Conservation (phyloP, 306 rosid species). For the Mimosa pudica region DNA sequence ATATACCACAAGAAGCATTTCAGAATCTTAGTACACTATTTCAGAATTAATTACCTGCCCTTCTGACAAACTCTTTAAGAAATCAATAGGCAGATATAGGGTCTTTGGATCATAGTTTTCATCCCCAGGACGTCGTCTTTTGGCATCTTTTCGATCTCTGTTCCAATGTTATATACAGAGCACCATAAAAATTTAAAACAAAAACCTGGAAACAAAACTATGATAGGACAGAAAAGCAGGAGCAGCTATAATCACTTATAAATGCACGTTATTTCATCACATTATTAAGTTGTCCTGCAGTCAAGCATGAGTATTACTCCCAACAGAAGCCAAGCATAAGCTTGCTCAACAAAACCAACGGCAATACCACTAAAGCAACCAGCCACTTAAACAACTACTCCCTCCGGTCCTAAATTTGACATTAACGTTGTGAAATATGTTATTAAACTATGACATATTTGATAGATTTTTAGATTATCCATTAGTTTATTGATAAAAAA, state of each 20-base stretch:
- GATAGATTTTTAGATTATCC: too few species aligned
- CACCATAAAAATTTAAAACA: constrained; percentile 24
- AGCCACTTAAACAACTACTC: background rate
- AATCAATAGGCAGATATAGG: constrained; percentile 71
- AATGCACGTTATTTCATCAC: constrained; percentile 10
- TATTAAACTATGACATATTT: too few species aligned
- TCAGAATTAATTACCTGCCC: constrained; percentile 66
- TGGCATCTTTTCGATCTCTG: constrained; percentile 75
- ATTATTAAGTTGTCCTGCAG: background rate
- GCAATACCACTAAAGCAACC: constrained; percentile 12
- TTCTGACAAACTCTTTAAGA: constrained; percentile 68
- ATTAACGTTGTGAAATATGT: too few species aligned
- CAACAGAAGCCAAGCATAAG: background rate
- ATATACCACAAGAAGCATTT: constrained; percentile 26
- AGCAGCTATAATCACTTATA: constrained; percentile 6
- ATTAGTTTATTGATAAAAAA: too few species aligned
- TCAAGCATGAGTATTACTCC: background rate
- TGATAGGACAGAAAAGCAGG: constrained; percentile 1
- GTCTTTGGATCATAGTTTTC: constrained; percentile 80
- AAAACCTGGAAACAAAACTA: constrained; percentile 11
- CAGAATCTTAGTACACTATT: constrained; percentile 15
- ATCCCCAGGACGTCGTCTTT: constrained; percentile 69
- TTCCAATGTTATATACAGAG: constrained; percentile 38
- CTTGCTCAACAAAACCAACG: background rate
- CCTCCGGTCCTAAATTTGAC: too few species aligned